Conservation (phyloP, 257 asterid species). For the Nicotiana tabacum region DNA sequence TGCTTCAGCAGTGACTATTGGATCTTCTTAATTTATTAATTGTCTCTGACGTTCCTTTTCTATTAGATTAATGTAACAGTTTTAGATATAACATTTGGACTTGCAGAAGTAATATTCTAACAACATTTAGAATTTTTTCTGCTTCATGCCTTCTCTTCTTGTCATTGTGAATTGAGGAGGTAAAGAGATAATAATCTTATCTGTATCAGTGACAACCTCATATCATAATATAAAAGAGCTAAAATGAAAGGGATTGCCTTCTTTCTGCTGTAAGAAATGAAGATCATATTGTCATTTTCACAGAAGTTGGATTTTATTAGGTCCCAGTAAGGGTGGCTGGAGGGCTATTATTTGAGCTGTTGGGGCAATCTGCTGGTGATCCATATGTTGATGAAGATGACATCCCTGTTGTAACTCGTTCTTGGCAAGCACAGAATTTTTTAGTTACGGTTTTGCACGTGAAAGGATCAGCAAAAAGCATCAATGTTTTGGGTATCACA, state of each 20-base stretch:
- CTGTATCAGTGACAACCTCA: neutral
- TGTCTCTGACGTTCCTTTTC: neutral
- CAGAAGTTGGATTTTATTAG: constrained; percentile 31
- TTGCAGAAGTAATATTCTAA: neutral
- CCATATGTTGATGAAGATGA: constrained; percentile 85
- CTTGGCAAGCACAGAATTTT: constrained; percentile 91
- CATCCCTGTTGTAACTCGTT: constrained; percentile 84
- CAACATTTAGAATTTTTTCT: neutral
- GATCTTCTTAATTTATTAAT: neutral
- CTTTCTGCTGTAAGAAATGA: constrained; percentile 2
- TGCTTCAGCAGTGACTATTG: neutral
- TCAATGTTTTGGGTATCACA: constrained; percentile 77
- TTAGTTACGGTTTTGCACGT: constrained; percentile 69
- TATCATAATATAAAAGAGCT: neutral
- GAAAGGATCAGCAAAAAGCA: constrained; percentile 69
- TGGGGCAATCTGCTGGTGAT: constrained; percentile 96
- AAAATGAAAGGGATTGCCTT: neutral
- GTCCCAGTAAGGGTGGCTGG: constrained; percentile 98
- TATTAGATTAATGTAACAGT: neutral
- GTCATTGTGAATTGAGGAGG: neutral
- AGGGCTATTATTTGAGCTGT: constrained; percentile 87
- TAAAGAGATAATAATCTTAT: neutral
- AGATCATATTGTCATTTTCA: neutral
- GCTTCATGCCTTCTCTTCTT: constrained; percentile 4
- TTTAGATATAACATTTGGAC: neutral